Evolutionary conservation across 208 protist species (phyloP).

Genomic region (Vickermania ingenoplastis): DNA sequence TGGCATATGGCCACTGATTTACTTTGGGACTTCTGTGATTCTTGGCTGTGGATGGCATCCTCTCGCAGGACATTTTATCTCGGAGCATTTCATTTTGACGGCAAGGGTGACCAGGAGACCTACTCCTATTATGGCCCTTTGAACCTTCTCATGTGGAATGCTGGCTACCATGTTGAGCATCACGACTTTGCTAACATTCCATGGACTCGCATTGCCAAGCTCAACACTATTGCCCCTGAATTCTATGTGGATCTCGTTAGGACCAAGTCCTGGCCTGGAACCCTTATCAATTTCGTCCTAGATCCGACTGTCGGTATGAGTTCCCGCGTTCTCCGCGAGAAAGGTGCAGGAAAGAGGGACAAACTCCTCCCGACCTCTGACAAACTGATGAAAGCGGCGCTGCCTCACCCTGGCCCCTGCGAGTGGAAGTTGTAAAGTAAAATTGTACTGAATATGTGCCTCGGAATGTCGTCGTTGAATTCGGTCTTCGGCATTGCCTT

Average conservation of each 20-base stretch:
- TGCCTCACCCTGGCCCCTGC: conserved; percentile 34
- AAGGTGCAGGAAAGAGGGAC: conserved; percentile 26
- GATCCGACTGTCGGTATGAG: conserved; percentile 51
- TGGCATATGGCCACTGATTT: conserved; percentile 57
- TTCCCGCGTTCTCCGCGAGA: conserved; percentile 71
- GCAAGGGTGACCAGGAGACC: conserved; percentile 84
- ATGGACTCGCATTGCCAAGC: conserved; percentile 70
- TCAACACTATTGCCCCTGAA: conserved; percentile 88
- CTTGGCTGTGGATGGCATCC: conserved; percentile 86
- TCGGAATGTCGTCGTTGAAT: conserved; percentile 31
- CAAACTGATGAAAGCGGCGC: conserved; percentile 23
- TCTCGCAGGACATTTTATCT: conserved; percentile 85
- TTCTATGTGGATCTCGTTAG: conserved; percentile 84
- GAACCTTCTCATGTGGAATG: conserved; percentile 90
- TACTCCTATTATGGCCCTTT: conserved; percentile 95
- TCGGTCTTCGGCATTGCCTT: conserved; percentile 22
- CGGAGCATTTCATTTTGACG: conserved; percentile 89
- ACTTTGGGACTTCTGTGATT: conserved; percentile 66
- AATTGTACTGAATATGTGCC: conserved; percentile 17
- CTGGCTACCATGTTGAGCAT: conserved; percentile 96
- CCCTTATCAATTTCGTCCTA: conserved; percentile 79
- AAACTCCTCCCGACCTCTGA: conserved; percentile 37
- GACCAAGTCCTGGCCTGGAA: conserved; percentile 69
- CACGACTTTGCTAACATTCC: conserved; percentile 96
- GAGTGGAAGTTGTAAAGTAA: conserved; percentile 19